phyloP scores from a whole-genome alignment of 768 basidiomycete genomes.

The Nevesoporus exiguus region DNA sequence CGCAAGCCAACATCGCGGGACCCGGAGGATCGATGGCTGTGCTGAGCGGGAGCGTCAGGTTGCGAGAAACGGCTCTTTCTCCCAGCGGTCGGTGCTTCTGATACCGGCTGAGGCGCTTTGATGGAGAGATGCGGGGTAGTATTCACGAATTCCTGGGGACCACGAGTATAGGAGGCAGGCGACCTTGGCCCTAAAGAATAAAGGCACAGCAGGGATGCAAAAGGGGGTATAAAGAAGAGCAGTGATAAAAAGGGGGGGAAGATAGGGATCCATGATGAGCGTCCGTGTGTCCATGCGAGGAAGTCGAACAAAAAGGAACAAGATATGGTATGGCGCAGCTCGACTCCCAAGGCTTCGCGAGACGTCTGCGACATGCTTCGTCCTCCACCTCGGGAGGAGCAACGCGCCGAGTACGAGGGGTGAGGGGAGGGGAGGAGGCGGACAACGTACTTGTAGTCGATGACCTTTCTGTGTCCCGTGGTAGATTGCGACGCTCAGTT shows the following conservation, averaged over 20 bases:
- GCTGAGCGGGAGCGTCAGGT: conserved; percentile 11
- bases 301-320: conserved; percentile 37
- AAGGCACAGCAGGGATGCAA: conserved; percentile 31
- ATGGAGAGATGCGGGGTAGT: conserved; percentile 7
- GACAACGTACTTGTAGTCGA: conserved; percentile 47
- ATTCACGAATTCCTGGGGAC: conserved; percentile 22
- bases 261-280: conserved; percentile 39
- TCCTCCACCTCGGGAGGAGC: conserved; percentile 40
- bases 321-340: conserved; percentile 31
- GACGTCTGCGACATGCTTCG: conserved; percentile 34
- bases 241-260: conserved; percentile 30
- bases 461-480: conserved; percentile 31
- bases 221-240: conserved; percentile 29
- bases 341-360: conserved; percentile 46
- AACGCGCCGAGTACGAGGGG: conserved; percentile 35
- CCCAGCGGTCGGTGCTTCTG: conserved; percentile 6
- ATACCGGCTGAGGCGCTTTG: conserved; percentile 16
- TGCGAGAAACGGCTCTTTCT: conserved; percentile 27
- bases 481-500: conserved; percentile 22
- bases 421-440: conserved; percentile 38
- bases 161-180: conserved; percentile 33
- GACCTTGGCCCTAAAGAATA: conserved; percentile 42
- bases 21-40: conserved; percentile 11
- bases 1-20: conserved; percentile 15
- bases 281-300: conserved; percentile 39